Evolutionary conservation across 768 basidiomycete genomes (phyloP), one percentile per base, ranked within the genome.

Genomic region (Sistotremastrum niveocremeum): DNA sequence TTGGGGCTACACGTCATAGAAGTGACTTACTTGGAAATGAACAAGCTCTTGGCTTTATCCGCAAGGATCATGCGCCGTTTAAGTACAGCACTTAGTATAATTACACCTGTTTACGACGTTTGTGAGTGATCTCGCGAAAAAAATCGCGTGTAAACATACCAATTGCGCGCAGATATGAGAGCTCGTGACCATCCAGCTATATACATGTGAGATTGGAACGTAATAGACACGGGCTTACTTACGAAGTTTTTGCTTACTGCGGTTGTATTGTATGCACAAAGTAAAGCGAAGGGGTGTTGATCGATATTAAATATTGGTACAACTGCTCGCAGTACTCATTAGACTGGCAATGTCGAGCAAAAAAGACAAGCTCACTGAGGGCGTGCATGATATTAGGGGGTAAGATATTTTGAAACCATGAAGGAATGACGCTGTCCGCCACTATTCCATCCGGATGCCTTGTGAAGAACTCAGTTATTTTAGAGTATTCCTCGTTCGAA

Each of bases 231-330:
- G 51, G 42, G 51, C 48, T 28, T 2, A 59, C 77, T 61, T 58
- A 87, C 85, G 61, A 83, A 91, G 54, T 85, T 83, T 56, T 81
- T 84, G 1, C 76, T 73, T 48, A 85, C 77, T 46, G 84, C 79
- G 8, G 79, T 78, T 0, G 81, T 81, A 62, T 91, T 95, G 62
- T 91, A 94, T 4, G 88, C 89, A 53, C 87, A 91, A 12, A 97
- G 69, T 55, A 95, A 60, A 5, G 88, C 88, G 54, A 95, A 94
- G 7, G 90, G 88, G 43, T 83, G 76, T 63, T 89, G 86, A 64
- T 94, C 88, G 44, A 94, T 79, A 53, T 93, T 91, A 61, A 86
- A 93, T 42, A 94, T 83, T 5, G 91, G 91, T 5, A 94, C 91
- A 47, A 80, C 87, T 88, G 51, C 36, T 33, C 9, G 35, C 32